These are phyloP conservation scores for Akanthomyces muscarius DNA, from an alignment of 2,329 filamentous ascomycete genomes.

Conservation along the genomic window DNA sequence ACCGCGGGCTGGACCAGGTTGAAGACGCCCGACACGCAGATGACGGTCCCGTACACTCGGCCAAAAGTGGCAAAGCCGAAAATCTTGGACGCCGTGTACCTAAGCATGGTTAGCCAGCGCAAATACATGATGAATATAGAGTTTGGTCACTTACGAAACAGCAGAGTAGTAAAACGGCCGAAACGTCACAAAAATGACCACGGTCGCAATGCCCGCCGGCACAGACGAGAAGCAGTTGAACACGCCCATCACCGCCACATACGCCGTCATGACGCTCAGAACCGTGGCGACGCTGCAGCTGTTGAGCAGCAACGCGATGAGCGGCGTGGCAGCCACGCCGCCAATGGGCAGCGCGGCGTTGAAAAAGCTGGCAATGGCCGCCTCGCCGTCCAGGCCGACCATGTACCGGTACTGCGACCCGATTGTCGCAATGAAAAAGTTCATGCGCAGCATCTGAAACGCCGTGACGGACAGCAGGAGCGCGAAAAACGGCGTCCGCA, in stretches of 20 bases:
- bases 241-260: conserved; percentile 38
- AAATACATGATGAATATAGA: not conserved
- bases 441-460: conserved; percentile 62
- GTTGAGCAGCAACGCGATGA: conserved; percentile 68
- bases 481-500: conserved; percentile 65
- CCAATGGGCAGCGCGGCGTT: conserved; percentile 58
- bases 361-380: conserved; percentile 40
- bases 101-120: not conserved
- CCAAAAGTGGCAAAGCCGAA: conserved; percentile 79
- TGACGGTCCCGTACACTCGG: conserved; percentile 73
- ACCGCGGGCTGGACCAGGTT: conserved; percentile 69
- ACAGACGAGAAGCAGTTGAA: conserved; percentile 61
- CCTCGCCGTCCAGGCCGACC: conserved; percentile 45
- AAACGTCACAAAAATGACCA: conserved; percentile 66
- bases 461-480: conserved; percentile 64
- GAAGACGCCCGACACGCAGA: conserved; percentile 66
- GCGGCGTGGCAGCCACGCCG: conserved; percentile 64
- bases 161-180: conserved; percentile 74
- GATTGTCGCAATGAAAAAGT: conserved; percentile 66
- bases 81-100: conserved; percentile 48
- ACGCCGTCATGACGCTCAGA: not conserved
- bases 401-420: conserved; percentile 67
- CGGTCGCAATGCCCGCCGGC: conserved; percentile 62
- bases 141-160: conserved; percentile 48
- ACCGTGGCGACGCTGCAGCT: conserved; percentile 59